phyloP scores from a whole-genome alignment of 768 basidiomycete genomes.

The Podaxis sp. region DNA sequence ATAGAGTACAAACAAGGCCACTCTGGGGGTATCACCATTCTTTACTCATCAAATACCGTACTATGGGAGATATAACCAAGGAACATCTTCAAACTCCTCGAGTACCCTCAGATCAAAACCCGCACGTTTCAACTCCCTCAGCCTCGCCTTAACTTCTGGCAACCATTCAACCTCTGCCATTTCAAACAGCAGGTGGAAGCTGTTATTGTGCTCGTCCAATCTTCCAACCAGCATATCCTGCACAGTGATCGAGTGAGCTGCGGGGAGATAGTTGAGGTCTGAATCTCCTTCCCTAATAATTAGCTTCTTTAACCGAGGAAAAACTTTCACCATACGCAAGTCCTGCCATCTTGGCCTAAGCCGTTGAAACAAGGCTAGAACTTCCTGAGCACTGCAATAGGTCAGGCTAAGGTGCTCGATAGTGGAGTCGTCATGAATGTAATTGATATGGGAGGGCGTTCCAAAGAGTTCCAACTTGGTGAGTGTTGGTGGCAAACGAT shows the following conservation, averaged over 20 bases:
- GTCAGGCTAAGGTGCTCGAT: background rate
- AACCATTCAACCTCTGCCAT: background rate
- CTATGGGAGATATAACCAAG: background rate
- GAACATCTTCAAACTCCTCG: background rate
- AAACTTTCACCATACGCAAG: background rate
- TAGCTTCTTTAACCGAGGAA: background rate
- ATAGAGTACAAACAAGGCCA: no score
- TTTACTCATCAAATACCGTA: background rate
- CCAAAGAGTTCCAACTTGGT: background rate
- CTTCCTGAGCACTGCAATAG: background rate
- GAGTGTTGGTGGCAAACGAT: background rate
- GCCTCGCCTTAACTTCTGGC: background rate
- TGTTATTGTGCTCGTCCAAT: background rate
- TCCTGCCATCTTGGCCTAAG: background rate
- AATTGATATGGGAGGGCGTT: background rate
- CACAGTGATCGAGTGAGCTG: background rate
- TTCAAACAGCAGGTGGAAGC: background rate
- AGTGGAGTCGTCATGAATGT: background rate
- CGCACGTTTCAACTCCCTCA: background rate
- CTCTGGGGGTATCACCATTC: no score
- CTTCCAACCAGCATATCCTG: background rate
- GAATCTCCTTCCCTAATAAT: background rate
- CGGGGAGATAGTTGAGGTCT: background rate
- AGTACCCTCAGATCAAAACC: background rate
- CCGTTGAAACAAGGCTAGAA: background rate